Evolutionary conservation across 139 green algal species (phyloP).

Genomic region (Eudorina sp.): DNA sequence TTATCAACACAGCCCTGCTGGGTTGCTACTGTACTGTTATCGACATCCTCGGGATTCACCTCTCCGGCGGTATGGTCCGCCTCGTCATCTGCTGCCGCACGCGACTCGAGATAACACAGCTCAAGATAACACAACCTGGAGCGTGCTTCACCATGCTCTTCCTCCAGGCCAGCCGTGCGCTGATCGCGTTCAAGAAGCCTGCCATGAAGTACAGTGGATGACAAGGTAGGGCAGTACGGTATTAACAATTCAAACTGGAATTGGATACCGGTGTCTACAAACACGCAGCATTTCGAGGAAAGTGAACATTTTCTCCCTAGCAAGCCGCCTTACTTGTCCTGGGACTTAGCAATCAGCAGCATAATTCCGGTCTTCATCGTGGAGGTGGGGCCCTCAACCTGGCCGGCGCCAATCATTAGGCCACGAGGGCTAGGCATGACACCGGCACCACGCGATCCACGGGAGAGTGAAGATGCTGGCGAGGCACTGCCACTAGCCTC

Average conservation of each 20-base stretch:
- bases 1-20: background rate
- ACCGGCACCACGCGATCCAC: background rate
- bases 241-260: too few species aligned
- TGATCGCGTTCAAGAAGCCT: background rate
- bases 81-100: background rate
- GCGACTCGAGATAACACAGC: background rate
- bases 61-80: too few species aligned
- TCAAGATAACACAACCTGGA: background rate
- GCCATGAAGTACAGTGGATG: background rate
- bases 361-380: background rate
- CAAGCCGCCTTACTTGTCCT: slow-evolving; percentile 5
- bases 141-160: background rate
- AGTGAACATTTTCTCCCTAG: too few species aligned
- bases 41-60: background rate
- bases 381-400: background rate
- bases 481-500: background rate
- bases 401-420: background rate
- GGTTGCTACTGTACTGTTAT: too few species aligned
- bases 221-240: too few species aligned
- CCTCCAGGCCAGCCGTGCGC: background rate
- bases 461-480: background rate
- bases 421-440: background rate
- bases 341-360: background rate
- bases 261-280: too few species aligned
- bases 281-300: too few species aligned